Evolutionary conservation across 2,329 filamentous ascomycete genomes (phyloP), one percentile per base, ranked within the genome.

Genomic region (Fusarium virguliforme): DNA sequence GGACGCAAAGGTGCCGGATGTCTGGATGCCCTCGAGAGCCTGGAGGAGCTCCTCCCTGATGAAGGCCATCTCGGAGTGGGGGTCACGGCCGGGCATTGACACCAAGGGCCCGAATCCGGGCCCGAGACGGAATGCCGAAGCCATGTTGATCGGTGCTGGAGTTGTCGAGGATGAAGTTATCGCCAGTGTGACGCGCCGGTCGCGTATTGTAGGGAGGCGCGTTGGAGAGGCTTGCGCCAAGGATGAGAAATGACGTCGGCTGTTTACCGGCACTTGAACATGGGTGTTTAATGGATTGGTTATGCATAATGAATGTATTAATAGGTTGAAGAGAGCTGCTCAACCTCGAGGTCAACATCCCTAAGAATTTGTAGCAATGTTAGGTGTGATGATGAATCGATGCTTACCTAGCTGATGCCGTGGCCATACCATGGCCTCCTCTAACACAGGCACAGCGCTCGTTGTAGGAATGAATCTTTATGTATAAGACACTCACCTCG

Each of bases 11-110:
- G 30, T 28, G 3, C 65, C 46, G 1, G 15, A 35, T 6, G 34
- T 12, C 2, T 62, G 30, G 34, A 68, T 58, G 38, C 28, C n/a
- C 15, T 24, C 35, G 10, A 67, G 57, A 15, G 59, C 40, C 2
- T 59, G 12, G 2, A 68, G 35, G 2, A 62, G 65, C 15, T 66
- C 46, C 8, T 32, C 24, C n/a, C 38, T 38, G 15, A 59, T 38
- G 18, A 18, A 18, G 18, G 18, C 18, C 18, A 18, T 18, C 18
- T 18, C 18, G 18, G 18, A 18, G 18, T 18, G 18, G 18, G 18
- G 18, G 35, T 37, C 51, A 26, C 50, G 18, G 18, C 6, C 3
- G 7, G 9, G 4, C 18, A 32, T 24, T 18, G 18, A 18, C 18
- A 18, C 18, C 18, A 18, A 18, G 18, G 18, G 18, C 18, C 18